A percentile compares a stretch with the other conserved stretches of the same genome.
phyloP scores from a whole-genome alignment of 2,329 filamentous ascomycete genomes.

The Xylariaceae sp. region DNA sequence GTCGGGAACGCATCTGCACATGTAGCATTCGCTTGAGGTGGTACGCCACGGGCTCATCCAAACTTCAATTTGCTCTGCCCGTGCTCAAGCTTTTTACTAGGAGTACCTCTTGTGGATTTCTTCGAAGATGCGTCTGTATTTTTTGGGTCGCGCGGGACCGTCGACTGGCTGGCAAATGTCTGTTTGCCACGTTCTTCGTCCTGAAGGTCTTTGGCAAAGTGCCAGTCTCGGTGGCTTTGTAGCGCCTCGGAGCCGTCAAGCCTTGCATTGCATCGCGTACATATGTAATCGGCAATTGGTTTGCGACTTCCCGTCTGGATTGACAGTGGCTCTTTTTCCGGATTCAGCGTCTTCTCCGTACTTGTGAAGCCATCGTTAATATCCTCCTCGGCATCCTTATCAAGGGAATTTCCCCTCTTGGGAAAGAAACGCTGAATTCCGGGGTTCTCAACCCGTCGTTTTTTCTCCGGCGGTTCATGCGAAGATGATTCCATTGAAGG shows the following conservation, averaged over 20 bases:
- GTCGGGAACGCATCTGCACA: slow-evolving; percentile 4
- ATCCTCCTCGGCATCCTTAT: slow-evolving; percentile 33
- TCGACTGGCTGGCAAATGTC: slow-evolving; percentile 46
- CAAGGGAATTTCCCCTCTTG: slow-evolving; percentile 41
- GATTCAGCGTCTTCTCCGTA: slow-evolving; percentile 18
- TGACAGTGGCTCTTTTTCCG: slow-evolving; percentile 26
- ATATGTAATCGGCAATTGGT: slow-evolving; percentile 49
- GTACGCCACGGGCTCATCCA: slow-evolving; percentile 45
- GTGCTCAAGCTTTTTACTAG: slow-evolving; percentile 52
- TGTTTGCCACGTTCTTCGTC: slow-evolving; percentile 58
- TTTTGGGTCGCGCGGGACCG: slow-evolving; percentile 39
- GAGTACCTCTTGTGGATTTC: slow-evolving; percentile 38
- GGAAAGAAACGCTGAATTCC: slow-evolving; percentile 63
- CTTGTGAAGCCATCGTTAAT: slow-evolving; percentile 24
- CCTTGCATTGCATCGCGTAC: slow-evolving; percentile 66
- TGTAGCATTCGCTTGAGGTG: slow-evolving; percentile 27
- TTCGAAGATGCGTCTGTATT: slow-evolving; percentile 44
- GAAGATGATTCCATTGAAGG: slow-evolving; percentile 31
- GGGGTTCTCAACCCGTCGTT: slow-evolving; percentile 49
- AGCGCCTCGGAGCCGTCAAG: slow-evolving; percentile 61
- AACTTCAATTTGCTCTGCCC: slow-evolving; percentile 65
- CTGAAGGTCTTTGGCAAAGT: slow-evolving; percentile 87
- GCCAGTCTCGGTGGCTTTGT: slow-evolving; percentile 88
- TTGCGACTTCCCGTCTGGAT: slow-evolving; percentile 34
- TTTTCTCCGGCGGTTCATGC: slow-evolving; percentile 44